phyloP scores from a whole-genome alignment of 1,284 basidiomycete species.

The Trametes versicolor region DNA sequence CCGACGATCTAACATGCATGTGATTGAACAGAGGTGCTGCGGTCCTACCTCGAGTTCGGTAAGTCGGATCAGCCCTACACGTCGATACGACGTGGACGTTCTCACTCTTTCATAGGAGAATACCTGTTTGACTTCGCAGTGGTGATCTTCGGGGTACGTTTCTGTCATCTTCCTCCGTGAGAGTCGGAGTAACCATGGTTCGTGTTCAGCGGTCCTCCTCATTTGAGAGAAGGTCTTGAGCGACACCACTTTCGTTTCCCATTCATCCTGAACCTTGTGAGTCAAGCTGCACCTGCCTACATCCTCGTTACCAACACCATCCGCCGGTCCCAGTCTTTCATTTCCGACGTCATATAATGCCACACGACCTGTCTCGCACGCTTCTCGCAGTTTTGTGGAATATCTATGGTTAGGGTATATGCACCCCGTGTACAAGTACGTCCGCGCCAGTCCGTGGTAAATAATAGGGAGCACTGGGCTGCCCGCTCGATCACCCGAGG shows the following conservation, averaged over 20 bases:
- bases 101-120: slow-evolving; percentile 59
- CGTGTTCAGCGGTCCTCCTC: slow-evolving; percentile 69
- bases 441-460: slow-evolving; percentile 26
- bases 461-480: slow-evolving; percentile 7
- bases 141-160: slow-evolving; percentile 79
- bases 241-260: neutral
- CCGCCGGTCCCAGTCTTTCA: neutral
- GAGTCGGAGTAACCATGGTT: neutral
- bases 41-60: slow-evolving; percentile 84
- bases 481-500: slow-evolving; percentile 66
- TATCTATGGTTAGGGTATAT: slow-evolving; percentile 27
- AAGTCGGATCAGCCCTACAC: slow-evolving; percentile 35
- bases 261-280: neutral
- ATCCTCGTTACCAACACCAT: neutral
- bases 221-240: slow-evolving; percentile 65
- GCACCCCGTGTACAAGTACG: slow-evolving; percentile 37
- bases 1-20: neutral
- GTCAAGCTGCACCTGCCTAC: neutral
- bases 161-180: neutral
- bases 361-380: slow-evolving; percentile 13
- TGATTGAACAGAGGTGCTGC: slow-evolving; percentile 65
- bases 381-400: slow-evolving; percentile 23
- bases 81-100: neutral
- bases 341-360: neutral
- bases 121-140: slow-evolving; percentile 86